Evolutionary conservation across 139 green algal genomes (phyloP).

Genomic region (Coccomyxa sp.): DNA sequence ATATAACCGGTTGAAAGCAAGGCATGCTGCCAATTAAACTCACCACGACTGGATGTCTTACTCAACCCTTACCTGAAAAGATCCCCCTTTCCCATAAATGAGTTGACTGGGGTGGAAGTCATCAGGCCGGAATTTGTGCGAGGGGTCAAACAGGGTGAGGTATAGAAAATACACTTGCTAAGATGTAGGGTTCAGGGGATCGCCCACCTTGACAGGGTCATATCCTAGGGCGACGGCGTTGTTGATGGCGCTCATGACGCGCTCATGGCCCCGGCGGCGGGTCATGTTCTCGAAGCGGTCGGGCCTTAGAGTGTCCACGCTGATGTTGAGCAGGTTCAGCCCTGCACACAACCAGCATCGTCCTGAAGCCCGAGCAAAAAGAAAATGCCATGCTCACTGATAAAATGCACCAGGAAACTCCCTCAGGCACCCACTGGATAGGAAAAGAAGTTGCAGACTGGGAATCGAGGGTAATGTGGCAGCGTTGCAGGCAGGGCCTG

Average conservation of each 20-base stretch:
- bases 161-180: too few species aligned
- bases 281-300: conserved; percentile 89
- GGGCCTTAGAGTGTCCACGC: conserved; percentile 85
- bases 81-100: too few species aligned
- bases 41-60: too few species aligned
- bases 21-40: too few species aligned
- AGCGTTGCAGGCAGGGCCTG: too few species aligned
- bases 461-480: too few species aligned
- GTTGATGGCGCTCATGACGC: conserved; percentile 78
- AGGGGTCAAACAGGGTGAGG: too few species aligned
- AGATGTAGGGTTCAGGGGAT: not conserved
- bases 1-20: too few species aligned
- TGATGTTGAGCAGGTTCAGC: conserved; percentile 88
- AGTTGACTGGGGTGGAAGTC: too few species aligned
- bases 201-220: conserved; percentile 70
- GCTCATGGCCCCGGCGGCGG: conserved; percentile 65
- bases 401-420: not conserved
- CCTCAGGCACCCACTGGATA: not conserved
- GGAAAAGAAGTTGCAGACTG: too few species aligned
- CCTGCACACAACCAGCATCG: conserved; percentile 39
- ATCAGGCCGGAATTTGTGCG: too few species aligned
- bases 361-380: not conserved
- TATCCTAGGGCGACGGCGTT: conserved; percentile 73
- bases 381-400: not conserved
- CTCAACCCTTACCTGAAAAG: too few species aligned